A percentile compares a stretch with the other conserved stretches of the same genome.
Conservation (phyloP, 1,284 basidiomycete species). For the Tetrapyrgos nigripes region DNA sequence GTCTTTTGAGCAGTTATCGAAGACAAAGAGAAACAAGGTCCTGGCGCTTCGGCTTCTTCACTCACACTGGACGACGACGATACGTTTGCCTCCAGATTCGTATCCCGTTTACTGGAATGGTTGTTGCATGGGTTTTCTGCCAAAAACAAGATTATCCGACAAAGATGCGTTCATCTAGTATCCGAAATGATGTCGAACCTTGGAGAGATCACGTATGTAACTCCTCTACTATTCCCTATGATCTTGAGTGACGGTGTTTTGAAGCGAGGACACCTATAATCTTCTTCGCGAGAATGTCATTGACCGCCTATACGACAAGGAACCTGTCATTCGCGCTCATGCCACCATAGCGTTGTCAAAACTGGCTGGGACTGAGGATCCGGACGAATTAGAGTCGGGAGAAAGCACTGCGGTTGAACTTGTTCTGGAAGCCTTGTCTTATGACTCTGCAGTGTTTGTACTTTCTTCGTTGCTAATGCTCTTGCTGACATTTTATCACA, state of each 20-base stretch:
- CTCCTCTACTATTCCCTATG: background rate
- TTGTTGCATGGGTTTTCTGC: slow-evolving; percentile 86
- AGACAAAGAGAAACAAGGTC: slow-evolving; percentile 24
- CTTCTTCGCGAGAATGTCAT: slow-evolving; percentile 73
- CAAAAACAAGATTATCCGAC: slow-evolving; percentile 90
- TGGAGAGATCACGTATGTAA: slow-evolving; percentile 82
- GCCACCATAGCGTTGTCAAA: slow-evolving; percentile 88
- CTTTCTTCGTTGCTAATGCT: background rate
- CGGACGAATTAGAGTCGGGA: slow-evolving; percentile 68
- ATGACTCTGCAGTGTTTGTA: slow-evolving; percentile 83
- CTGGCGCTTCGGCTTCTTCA: slow-evolving; percentile 32
- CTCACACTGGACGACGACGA: slow-evolving; percentile 66
- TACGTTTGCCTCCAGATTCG: slow-evolving; percentile 77
- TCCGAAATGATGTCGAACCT: slow-evolving; percentile 83
- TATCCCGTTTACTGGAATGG: slow-evolving; percentile 76
- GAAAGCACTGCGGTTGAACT: slow-evolving; percentile 72
- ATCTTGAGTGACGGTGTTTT: background rate
- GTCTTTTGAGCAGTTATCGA: slow-evolving; percentile 12
- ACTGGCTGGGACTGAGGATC: slow-evolving; percentile 80
- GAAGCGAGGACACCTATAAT: slow-evolving; percentile 84
- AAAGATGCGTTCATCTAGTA: slow-evolving; percentile 81
- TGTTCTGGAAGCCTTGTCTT: slow-evolving; percentile 75
- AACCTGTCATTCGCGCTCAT: slow-evolving; percentile 82
- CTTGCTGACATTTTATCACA: slow-evolving; percentile 34
- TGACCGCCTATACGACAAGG: slow-evolving; percentile 88